Evolutionary conservation across 106 monocot genomes (phyloP), one percentile per base, ranked within the genome.

Genomic region (Platanthera zijinensis): DNA sequence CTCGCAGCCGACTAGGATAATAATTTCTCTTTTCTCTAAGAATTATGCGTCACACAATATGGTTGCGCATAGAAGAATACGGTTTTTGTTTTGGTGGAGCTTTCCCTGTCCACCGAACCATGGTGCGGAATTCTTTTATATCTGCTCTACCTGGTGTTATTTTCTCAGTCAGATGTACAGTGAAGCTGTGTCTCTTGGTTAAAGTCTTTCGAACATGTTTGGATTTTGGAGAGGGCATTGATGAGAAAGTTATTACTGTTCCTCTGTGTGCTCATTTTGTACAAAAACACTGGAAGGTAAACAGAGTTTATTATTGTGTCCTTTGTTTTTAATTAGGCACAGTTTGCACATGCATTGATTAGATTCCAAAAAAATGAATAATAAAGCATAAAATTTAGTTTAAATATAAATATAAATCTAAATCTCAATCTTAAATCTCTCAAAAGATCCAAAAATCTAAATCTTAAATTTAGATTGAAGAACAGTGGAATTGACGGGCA

Each of bases 271-370:
- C 52, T 75, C 12, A 85, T 92, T 56, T 78, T 85, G 7, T 99
- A n/a, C n/a, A 91, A 94, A 91, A 76, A 72, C 97, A 99, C 76
- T 88, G 73, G 84, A 88, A 87, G 85, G 97, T 91, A 91, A 47
- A 69, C 11, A 6, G n/a, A n/a, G n/a, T n/a, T n/a, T n/a, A n/a
- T n/a, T n/a, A n/a, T n/a, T n/a, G n/a, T n/a, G n/a, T n/a, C n/a
- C n/a, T n/a, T n/a, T n/a, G n/a, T n/a, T n/a, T n/a, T 69, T n/a
- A n/a, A n/a, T n/a, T n/a, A n/a, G n/a, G n/a, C n/a, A n/a, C n/a
- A n/a, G n/a, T n/a, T n/a, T n/a, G n/a, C n/a, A n/a, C n/a, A n/a
- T n/a, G n/a, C n/a, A n/a, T n/a, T n/a, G 8, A 5, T 7, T 52
- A n/a, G n/a, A n/a, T n/a, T n/a, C n/a, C n/a, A n/a, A n/a, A n/a